Base-by-base conservation (phyloP, 768 basidiomycete species). In the Hygrophoropsis aurantiaca region DNA sequence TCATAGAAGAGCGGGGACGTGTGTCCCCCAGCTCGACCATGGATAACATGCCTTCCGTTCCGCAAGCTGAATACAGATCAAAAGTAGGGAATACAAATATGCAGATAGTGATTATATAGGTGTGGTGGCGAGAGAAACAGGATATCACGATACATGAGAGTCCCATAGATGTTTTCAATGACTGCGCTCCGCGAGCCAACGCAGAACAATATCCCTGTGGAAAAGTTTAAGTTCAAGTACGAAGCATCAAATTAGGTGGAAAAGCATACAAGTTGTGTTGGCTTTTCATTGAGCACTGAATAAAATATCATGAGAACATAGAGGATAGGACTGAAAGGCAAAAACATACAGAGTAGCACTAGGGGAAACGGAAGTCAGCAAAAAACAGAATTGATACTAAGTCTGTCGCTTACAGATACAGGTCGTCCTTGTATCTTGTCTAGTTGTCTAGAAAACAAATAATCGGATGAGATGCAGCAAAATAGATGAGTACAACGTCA, bases 271-370 rank as follows among this genome's bases (percentile, higher is more conserved):
- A 71, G 62, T 97, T 97, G 65, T 97, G 92, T 65, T 90, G 88
- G 59, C 85, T 94, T 68, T 94, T 94, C 87, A 95, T 94, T 2
- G 92, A 97, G 64, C 93, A 95, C 94, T 97, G 56, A 1, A 40
- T 38, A 19, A 40, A 13, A 13, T 30, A 11, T 19, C 27, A 16
- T 45, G 27, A 42, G 30, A 25, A 20, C 51, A 35, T n/a, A 47
- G 50, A 19, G 13, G 13, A 13, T 30, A 6, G 37, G 4, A 27
- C 25, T 6, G 8, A 41, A 39, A 37, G 25, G 42, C n/a, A n/a
- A 36, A 10, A 19, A 56, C 82, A 49, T 67, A 90, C 88, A 53
- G 88, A 90, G 61, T 90, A 91, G 57, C 88, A 90, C 87, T 90
- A 49, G 13, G 43, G 18, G 11, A 46, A 46, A 33, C 26, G 11